phyloP scores from a whole-genome alignment of 805 yeast genomes.

The Cyberlindnera mycetangii region DNA sequence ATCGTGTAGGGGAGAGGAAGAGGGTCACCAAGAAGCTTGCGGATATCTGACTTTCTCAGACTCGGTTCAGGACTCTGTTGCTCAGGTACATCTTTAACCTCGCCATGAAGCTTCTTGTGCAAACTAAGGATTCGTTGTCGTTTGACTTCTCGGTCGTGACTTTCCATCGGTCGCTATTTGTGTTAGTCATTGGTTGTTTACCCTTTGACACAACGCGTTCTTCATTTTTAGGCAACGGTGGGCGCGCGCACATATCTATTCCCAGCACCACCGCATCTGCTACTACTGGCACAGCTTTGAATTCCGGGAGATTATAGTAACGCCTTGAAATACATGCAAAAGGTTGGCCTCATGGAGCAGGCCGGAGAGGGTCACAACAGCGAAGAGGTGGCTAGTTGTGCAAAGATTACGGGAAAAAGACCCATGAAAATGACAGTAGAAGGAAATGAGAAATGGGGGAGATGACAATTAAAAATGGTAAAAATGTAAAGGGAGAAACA shows the following conservation, averaged over 20 bases:
- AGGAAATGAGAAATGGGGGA: background rate
- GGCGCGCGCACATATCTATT: no score
- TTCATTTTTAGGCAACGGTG: no score
- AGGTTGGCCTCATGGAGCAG: background rate
- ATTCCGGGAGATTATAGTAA: background rate
- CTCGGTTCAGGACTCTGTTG: background rate
- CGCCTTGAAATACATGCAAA: background rate
- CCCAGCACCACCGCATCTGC: no score
- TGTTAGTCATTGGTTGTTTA: background rate
- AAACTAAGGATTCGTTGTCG: slow-evolving; percentile 6
- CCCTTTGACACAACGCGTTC: no score
- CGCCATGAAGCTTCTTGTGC: slow-evolving; percentile 3
- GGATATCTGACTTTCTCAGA: background rate
- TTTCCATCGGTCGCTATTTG: slow-evolving; percentile 8
- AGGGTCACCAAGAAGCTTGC: slow-evolving; percentile 5
- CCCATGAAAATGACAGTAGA: background rate
- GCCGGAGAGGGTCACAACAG: background rate
- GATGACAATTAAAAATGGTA: background rate
- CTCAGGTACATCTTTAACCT: background rate
- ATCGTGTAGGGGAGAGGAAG: slow-evolving; percentile 3
- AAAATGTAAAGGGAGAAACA: background rate
- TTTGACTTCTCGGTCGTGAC: background rate
- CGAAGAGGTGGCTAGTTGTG: background rate
- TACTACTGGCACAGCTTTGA: no score
- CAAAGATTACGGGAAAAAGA: background rate